Conservation (phyloP, 1,139 yeast genomes). For the Torulaspora pretoriensis region DNA sequence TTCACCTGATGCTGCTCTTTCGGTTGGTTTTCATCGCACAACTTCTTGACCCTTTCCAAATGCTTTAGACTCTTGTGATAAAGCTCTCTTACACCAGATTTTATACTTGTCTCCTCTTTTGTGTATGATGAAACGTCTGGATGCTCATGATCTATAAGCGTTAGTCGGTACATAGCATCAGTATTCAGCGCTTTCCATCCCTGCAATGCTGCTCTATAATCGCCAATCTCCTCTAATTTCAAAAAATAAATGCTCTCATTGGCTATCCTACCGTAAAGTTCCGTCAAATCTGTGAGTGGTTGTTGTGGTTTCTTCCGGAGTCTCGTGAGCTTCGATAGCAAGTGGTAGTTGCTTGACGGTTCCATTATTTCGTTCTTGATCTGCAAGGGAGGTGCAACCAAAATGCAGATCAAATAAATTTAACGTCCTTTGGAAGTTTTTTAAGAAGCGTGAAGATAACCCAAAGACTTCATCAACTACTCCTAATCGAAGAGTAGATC, state of each 20-base stretch:
- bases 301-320: conserved; percentile 55
- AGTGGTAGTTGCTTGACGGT: conserved; percentile 18
- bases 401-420: background rate
- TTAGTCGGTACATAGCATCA: conserved; percentile 52
- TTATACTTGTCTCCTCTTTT: conserved; percentile 40
- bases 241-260: conserved; percentile 53
- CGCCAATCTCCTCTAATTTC: conserved; percentile 52
- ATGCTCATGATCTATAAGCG: conserved; percentile 47
- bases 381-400: background rate
- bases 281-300: conserved; percentile 54
- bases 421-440: background rate
- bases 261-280: conserved; percentile 59
- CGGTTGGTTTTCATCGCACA: conserved; percentile 19
- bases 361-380: conserved; percentile 19
- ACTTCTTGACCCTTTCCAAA: conserved; percentile 36
- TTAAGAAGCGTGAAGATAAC: background rate
- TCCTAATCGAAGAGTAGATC: background rate
- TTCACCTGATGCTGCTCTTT: background rate
- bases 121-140: conserved; percentile 41
- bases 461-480: background rate
- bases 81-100: conserved; percentile 38
- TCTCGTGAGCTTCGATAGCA: conserved; percentile 29
- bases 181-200: conserved; percentile 73
- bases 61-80: conserved; percentile 38
- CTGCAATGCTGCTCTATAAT: conserved; percentile 52